A percentile compares a stretch with the other conserved stretches of the same genome.
Evolutionary conservation across 495 filamentous ascomycete species (phyloP).

Genomic region (Lophiotrema nucula): DNA sequence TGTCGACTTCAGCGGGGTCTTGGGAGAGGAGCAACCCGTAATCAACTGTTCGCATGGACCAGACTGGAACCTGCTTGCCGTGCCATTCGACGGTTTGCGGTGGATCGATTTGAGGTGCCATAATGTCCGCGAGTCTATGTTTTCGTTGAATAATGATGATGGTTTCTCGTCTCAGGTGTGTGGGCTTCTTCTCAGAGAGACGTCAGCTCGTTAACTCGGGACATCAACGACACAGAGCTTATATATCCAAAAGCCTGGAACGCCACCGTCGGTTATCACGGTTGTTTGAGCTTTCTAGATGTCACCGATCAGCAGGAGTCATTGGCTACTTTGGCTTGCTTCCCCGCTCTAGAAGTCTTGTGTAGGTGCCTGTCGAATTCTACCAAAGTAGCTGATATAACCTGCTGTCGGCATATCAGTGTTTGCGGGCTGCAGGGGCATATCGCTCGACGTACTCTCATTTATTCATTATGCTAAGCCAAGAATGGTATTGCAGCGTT

Average conservation of each 20-base stretch:
- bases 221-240: constrained; percentile 5
- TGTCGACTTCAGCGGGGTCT: constrained; percentile 49
- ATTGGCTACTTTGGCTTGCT: constrained; percentile 10
- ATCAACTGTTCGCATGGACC: constrained; percentile 50
- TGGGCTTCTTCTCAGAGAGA: constrained; percentile 9
- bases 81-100: constrained; percentile 51
- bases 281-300: not conserved
- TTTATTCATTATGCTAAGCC: too few species aligned
- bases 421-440: too few species aligned
- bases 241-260: constrained; percentile 11
- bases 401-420: constrained; percentile 14
- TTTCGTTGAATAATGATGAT: constrained; percentile 11
- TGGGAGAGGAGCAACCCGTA: constrained; percentile 46
- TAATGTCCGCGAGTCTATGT: constrained; percentile 34
- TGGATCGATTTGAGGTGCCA: constrained; percentile 45
- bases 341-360: constrained; percentile 21
- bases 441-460: too few species aligned
- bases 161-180: not conserved
- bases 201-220: constrained; percentile 5
- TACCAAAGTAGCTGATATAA: constrained; percentile 23
- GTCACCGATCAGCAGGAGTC: constrained; percentile 8
- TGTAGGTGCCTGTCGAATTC: constrained; percentile 15
- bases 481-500: too few species aligned
- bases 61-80: constrained; percentile 53
- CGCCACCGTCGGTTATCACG: constrained; percentile 1